These are phyloP conservation scores for Phytophthora boehmeriae DNA, from an alignment of 352 stramenopile species.

Conservation along the genomic window DNA sequence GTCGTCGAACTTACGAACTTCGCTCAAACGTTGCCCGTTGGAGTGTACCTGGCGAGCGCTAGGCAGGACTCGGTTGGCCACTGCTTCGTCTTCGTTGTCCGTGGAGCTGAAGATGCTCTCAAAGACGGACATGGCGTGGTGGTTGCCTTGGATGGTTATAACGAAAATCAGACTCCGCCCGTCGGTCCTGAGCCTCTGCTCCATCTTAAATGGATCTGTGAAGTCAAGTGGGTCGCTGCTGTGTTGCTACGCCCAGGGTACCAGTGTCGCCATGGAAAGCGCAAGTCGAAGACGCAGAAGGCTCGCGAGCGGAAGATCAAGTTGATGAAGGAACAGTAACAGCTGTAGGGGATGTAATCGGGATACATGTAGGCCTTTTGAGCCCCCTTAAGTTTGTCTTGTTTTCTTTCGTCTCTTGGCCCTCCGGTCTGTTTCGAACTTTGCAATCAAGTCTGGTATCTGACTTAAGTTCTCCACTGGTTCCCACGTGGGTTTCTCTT, in stretches of 20 bases:
- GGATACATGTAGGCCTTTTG: too few species aligned
- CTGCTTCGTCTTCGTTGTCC: constrained; percentile 1
- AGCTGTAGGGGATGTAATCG: too few species aligned
- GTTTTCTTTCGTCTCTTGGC: too few species aligned
- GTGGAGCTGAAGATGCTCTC: too few species aligned
- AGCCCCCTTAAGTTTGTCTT: too few species aligned
- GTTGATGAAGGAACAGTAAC: too few species aligned
- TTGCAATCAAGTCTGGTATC: constrained; percentile 1
- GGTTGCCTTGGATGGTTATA: background rate
- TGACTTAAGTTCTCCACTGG: constrained; percentile 6
- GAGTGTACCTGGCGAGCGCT: background rate
- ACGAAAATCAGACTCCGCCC: too few species aligned
- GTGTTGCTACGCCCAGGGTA: background rate
- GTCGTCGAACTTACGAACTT: background rate
- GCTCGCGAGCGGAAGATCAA: too few species aligned
- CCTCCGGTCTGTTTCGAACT: background rate
- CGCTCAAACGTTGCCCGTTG: background rate
- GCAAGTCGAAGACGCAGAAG: background rate
- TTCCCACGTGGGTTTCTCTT: too few species aligned
- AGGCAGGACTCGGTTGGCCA: background rate
- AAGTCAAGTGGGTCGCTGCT: background rate
- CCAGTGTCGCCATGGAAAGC: background rate
- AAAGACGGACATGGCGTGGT: too few species aligned
- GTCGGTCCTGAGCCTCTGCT: background rate
- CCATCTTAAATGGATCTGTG: background rate